Evolutionary conservation across 116 monocot genomes (phyloP), one percentile per base, ranked within the genome.

Genomic region (Zostera marina): DNA sequence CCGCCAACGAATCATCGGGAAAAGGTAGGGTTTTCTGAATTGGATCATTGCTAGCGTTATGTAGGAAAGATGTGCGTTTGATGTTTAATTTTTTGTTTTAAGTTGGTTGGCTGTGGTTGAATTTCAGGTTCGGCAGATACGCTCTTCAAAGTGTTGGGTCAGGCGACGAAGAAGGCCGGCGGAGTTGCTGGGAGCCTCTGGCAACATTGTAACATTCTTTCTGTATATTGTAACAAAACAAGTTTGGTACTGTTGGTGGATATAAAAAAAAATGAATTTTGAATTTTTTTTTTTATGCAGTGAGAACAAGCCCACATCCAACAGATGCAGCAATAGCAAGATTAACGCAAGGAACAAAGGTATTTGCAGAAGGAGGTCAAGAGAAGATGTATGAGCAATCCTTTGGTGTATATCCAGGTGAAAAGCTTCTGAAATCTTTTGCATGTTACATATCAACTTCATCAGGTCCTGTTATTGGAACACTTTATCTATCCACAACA

Each of bases 361-460:
- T 87, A 14, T 51, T 84, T 63, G 87, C 84, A 22, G 87, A 87
- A 68, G 92, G 87, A 21, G 86, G 91, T 1, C 64, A 63, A 60
- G 83, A 79, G 51, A 87, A 79, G 63, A 48, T 92, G 62, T 92
- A 83, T 47, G 71, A 79, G 41, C 84, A 79, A 52, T 74, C 49
- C 3, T 93, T 93, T 66, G 76, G 72, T 59, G 22, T 59, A 13
- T 52, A 77, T 61, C 79, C 75, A n/a, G 87, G 79, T 51, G 92
- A 93, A 63, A 44, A 77, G 39, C 81, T 87, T 41, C 67, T 26
- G 4, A 93, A 87, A 55, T 52, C 81, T 52, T 93, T 74, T 71
- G 84, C 79, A 21, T 93, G 87, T 53, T 93, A 93, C 68, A 45
- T 93, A 42, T 93, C 87, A 20, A 87, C 87, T 45, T 81, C 92